A percentile compares a stretch with the other conserved stretches of the same genome.
Evolutionary conservation across 495 filamentous ascomycete species (phyloP).

Genomic region (Hypoxylon subgilvum): DNA sequence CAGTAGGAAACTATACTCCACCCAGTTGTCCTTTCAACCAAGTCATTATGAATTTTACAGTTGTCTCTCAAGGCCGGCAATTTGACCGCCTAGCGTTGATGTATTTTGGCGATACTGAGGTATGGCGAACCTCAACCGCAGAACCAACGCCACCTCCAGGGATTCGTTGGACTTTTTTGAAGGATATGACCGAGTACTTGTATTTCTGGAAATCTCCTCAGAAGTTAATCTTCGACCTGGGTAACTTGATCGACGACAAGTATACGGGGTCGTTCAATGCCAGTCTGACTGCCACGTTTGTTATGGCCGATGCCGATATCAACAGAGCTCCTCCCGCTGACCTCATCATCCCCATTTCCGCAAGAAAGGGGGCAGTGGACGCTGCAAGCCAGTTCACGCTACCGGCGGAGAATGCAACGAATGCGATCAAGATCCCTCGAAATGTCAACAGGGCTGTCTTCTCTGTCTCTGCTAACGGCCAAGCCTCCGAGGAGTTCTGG

Average conservation of each 20-base stretch:
- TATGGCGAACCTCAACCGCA: constrained; percentile 86
- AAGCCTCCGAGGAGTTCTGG: constrained; percentile 85
- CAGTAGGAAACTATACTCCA: constrained; percentile 70
- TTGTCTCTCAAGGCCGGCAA: constrained; percentile 73
- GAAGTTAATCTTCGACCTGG: constrained; percentile 82
- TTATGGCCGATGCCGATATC: constrained; percentile 51
- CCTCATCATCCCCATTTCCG: constrained; percentile 76
- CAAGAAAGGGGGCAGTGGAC: constrained; percentile 57
- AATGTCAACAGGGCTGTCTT: constrained; percentile 76
- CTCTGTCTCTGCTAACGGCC: constrained; percentile 77
- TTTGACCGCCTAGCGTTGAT: constrained; percentile 81
- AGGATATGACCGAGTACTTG: constrained; percentile 82
- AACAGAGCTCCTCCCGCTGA: constrained; percentile 61
- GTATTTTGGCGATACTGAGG: constrained; percentile 80
- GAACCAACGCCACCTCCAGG: constrained; percentile 73
- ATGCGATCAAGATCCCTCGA: constrained; percentile 63
- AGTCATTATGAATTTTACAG: constrained; percentile 83
- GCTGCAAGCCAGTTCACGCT: constrained; percentile 70
- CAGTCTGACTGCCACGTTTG: constrained; percentile 79
- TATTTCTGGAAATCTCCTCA: constrained; percentile 70
- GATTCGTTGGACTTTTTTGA: constrained; percentile 75
- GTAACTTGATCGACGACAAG: constrained; percentile 74
- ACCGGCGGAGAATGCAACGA: constrained; percentile 67
- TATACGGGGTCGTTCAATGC: constrained; percentile 81
- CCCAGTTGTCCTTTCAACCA: constrained; percentile 78